A percentile compares a stretch with the other conserved stretches of the same genome.
These are phyloP conservation scores for Boletus tomentosulus DNA, from an alignment of 768 basidiomycete genomes.

Conservation along the genomic window DNA sequence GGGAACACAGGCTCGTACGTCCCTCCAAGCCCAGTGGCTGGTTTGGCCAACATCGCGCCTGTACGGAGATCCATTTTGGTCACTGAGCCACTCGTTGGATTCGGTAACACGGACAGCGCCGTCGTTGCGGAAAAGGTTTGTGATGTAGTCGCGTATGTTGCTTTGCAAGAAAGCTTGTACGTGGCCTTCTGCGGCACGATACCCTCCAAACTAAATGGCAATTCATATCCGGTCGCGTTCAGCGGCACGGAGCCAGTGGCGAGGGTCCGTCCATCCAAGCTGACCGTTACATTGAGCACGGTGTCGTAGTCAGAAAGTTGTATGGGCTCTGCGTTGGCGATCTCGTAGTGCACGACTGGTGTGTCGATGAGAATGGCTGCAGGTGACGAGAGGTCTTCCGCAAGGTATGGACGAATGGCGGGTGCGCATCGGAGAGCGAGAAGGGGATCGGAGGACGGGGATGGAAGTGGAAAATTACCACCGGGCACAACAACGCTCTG, in stretches of 20 bases:
- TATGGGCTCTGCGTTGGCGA: slow-evolving; percentile 38
- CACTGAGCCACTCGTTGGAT: slow-evolving; percentile 49
- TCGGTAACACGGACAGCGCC: slow-evolving; percentile 46
- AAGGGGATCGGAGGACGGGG: slow-evolving; percentile 30
- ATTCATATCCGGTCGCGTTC: slow-evolving; percentile 46
- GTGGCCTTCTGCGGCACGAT: slow-evolving; percentile 39
- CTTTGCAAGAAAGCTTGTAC: slow-evolving; percentile 29
- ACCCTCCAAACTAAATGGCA: slow-evolving; percentile 46
- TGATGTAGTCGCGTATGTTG: slow-evolving; percentile 28
- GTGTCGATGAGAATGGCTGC: slow-evolving; percentile 51
- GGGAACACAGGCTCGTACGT: slow-evolving; percentile 49
- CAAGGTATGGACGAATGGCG: slow-evolving; percentile 49
- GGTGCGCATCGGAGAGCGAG: slow-evolving; percentile 45
- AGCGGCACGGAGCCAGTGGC: slow-evolving; percentile 44
- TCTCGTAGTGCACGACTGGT: slow-evolving; percentile 43
- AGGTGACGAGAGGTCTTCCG: slow-evolving; percentile 43
- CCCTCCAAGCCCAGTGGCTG: slow-evolving; percentile 46
- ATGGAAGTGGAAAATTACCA: slow-evolving; percentile 42
- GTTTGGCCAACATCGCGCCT: slow-evolving; percentile 50
- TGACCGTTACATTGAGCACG: slow-evolving; percentile 41
- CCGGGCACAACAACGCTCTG: slow-evolving; percentile 44
- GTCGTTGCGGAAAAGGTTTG: slow-evolving; percentile 46
- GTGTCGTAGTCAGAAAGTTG: slow-evolving; percentile 16
- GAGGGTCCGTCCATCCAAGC: slow-evolving; percentile 42
- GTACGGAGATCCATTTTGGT: slow-evolving; percentile 49